Evolutionary conservation across 2,329 filamentous ascomycete genomes (phyloP).

Genomic region (Beauveria asiatica): DNA sequence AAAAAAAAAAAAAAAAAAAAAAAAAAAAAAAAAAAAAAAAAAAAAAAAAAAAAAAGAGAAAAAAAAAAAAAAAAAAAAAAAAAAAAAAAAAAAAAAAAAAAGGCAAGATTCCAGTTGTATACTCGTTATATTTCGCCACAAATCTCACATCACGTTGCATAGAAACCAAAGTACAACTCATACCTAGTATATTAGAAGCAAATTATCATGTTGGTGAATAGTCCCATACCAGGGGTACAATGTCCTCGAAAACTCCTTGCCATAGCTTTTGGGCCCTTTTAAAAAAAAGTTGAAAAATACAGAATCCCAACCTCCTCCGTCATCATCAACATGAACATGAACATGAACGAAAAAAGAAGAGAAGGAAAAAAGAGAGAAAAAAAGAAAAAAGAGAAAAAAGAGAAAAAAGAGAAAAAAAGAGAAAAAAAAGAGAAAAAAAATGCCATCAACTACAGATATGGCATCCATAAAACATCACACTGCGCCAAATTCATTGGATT

Average conservation of each 20-base stretch:
- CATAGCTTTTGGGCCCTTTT: background rate
- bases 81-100: no score
- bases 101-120: no score
- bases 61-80: no score
- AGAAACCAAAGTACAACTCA: background rate
- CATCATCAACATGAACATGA: conserved; percentile 1
- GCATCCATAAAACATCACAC: conserved; percentile 95
- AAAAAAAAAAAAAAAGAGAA: no score
- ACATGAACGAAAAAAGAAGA: background rate
- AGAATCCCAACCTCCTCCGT: background rate
- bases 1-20: background rate
- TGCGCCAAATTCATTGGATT: conserved; percentile 83
- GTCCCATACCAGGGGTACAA: background rate
- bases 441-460: conserved; percentile 58
- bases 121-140: no score
- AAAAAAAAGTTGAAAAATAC: background rate
- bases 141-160: background rate
- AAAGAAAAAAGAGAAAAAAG: background rate
- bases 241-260: conserved; percentile 4
- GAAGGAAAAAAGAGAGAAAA: background rate
- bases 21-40: no score
- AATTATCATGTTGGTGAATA: background rate
- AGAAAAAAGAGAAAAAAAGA: background rate
- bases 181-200: background rate
- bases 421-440: background rate